Conservation (phyloP, 768 basidiomycete genomes). For the Mycena belliarum region DNA sequence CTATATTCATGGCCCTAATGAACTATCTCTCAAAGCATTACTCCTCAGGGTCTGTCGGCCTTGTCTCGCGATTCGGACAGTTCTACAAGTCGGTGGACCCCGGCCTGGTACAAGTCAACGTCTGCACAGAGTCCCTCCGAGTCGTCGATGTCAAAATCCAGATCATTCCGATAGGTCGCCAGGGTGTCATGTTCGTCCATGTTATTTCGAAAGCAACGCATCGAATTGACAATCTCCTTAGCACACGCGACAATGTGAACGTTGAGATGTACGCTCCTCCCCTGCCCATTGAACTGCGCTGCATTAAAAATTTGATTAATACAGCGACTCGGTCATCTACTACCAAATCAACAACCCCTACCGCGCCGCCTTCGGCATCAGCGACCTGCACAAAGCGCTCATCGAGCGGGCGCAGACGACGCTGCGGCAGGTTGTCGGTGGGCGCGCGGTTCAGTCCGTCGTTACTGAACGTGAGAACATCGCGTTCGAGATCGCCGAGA, state of each 20-base stretch:
- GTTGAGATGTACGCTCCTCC: constrained; percentile 75
- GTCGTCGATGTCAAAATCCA: constrained; percentile 96
- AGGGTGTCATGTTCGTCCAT: constrained; percentile 70
- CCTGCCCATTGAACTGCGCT: constrained; percentile 10
- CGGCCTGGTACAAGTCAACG: constrained; percentile 89
- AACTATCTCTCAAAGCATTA: not conserved
- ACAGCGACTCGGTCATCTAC: constrained; percentile 89
- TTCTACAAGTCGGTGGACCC: constrained; percentile 97
- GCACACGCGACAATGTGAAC: constrained; percentile 93
- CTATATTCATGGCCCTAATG: not conserved
- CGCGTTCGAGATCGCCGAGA: constrained; percentile 95
- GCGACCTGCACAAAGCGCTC: constrained; percentile 83
- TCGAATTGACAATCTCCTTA: constrained; percentile 22
- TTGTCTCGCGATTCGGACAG: constrained; percentile 91
- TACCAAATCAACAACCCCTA: constrained; percentile 91
- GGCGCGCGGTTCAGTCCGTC: constrained; percentile 91
- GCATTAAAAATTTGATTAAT: not conserved
- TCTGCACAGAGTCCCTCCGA: constrained; percentile 87
- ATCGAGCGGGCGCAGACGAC: constrained; percentile 91
- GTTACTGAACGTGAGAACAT: constrained; percentile 97
- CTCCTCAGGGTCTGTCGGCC: constrained; percentile 81
- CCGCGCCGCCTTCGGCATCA: constrained; percentile 92
- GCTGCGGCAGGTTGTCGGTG: constrained; percentile 95
- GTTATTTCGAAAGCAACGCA: not conserved
- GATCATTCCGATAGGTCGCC: constrained; percentile 83